These are phyloP conservation scores for Coemansia brasiliensis DNA, from an alignment of 192 early-diverging fungal species.

Conservation along the genomic window DNA sequence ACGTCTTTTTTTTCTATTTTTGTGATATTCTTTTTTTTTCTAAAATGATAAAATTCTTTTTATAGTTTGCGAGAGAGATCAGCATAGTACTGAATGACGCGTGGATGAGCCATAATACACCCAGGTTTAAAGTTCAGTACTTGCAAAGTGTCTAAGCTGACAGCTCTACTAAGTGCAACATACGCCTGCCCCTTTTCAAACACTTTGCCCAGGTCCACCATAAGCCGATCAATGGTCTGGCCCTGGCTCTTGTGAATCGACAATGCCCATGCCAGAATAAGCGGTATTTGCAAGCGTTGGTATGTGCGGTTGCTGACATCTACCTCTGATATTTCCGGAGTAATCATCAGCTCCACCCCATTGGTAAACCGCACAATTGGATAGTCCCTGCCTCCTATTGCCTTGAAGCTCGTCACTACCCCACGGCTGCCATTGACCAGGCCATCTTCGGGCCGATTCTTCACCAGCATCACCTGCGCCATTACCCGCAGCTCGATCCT, in stretches of 20 bases:
- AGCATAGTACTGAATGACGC: conserved; percentile 68
- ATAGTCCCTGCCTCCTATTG: conserved; percentile 34
- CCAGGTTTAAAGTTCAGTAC: conserved; percentile 64
- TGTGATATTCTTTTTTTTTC: background rate
- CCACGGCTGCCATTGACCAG: conserved; percentile 86
- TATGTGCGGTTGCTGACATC: conserved; percentile 52
- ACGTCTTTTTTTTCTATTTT: conserved; percentile 1
- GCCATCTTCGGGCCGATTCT: conserved; percentile 62
- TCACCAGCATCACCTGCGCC: conserved; percentile 89
- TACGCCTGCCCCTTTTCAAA: conserved; percentile 89
- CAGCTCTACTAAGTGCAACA: conserved; percentile 80
- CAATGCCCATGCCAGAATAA: conserved; percentile 83
- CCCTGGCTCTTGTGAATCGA: conserved; percentile 90
- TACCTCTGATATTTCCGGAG: conserved; percentile 57
- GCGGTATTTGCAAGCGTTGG: conserved; percentile 61
- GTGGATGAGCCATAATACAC: conserved; percentile 72
- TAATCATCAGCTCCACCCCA: conserved; percentile 54
- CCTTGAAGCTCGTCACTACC: conserved; percentile 49
- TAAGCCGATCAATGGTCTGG: conserved; percentile 75
- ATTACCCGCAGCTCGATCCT: conserved; percentile 66
- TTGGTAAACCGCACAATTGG: conserved; percentile 51
- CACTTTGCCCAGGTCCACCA: conserved; percentile 70
- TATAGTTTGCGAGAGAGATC: conserved; percentile 38
- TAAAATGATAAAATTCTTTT: background rate
- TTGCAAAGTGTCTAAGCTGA: conserved; percentile 68